Conservation (phyloP, 176 grass and related monocot species). For the Raddia guianensis region DNA sequence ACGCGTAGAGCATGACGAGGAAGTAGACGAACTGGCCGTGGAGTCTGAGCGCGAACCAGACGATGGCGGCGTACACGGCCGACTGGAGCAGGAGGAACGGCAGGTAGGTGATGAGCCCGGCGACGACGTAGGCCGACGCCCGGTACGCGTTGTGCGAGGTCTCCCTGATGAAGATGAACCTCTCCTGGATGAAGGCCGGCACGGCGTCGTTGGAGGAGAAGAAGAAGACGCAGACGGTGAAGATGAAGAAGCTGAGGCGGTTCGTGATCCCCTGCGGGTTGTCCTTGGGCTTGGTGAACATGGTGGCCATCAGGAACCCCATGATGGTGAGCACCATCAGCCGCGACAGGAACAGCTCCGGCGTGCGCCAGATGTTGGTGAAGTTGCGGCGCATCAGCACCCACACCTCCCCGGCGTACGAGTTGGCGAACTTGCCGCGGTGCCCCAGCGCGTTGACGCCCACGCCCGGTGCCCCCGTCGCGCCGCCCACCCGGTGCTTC, state of each 20-base stretch:
- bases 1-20: constrained; percentile 68
- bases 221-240: constrained; percentile 72
- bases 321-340: constrained; percentile 65
- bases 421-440: constrained; percentile 61
- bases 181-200: constrained; percentile 69
- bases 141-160: constrained; percentile 70
- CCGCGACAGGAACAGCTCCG: constrained; percentile 69
- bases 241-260: constrained; percentile 70
- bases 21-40: constrained; percentile 64
- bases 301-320: constrained; percentile 68
- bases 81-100: constrained; percentile 68
- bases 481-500: background rate
- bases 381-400: constrained; percentile 71
- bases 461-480: constrained; percentile 26
- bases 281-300: constrained; percentile 71
- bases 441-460: constrained; percentile 49
- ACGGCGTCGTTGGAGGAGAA: constrained; percentile 74
- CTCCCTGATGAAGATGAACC: constrained; percentile 72
- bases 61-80: constrained; percentile 48
- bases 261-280: constrained; percentile 53
- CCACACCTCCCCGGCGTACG: constrained; percentile 57
- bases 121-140: constrained; percentile 49
- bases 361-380: constrained; percentile 73
- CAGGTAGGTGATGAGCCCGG: constrained; percentile 57
- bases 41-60: constrained; percentile 55